A percentile compares a stretch with the other conserved stretches of the same genome.
Evolutionary conservation across 495 filamentous ascomycete species (phyloP).

Genomic region (Trichocladium uniseriatum): DNA sequence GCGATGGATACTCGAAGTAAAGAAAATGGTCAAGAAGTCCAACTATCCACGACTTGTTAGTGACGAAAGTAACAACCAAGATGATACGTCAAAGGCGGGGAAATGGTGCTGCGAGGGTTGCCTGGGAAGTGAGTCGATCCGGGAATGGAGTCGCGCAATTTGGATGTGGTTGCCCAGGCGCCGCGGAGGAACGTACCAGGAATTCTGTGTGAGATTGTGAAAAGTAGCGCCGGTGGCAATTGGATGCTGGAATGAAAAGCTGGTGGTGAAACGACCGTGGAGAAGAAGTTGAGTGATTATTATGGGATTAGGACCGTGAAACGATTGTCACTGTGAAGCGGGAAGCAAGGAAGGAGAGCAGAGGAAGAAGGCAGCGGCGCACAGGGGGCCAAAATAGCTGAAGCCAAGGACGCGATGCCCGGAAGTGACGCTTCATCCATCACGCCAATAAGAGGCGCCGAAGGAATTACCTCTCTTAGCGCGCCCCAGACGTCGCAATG

Average conservation of each 20-base stretch:
- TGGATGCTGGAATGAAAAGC: slow-evolving; percentile 8
- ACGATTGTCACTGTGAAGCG: not conserved
- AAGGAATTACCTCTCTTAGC: slow-evolving; percentile 1
- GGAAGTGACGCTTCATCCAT: not conserved
- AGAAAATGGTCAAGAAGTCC: not conserved
- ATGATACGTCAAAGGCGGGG: no score
- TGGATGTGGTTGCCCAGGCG: not conserved
- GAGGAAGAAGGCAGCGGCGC: slow-evolving; percentile 5
- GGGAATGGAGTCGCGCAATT: not conserved
- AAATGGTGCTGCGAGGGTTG: no score
- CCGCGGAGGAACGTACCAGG: slow-evolving; percentile 1
- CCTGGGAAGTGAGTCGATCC: not conserved
- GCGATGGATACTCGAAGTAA: slow-evolving; percentile 1
- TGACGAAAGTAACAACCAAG: no score
- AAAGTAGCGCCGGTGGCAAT: slow-evolving; percentile 6
- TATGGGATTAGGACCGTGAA: slow-evolving; percentile 1
- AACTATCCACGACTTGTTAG: not conserved
- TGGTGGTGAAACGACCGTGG: slow-evolving; percentile 13
- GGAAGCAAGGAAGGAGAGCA: slow-evolving; percentile 11
- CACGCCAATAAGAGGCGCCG: slow-evolving; percentile 8
- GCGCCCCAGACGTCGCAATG: slow-evolving; percentile 5
- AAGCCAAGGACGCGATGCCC: slow-evolving; percentile 7
- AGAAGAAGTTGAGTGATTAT: slow-evolving; percentile 13
- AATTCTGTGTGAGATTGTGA: not conserved
- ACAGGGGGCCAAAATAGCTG: slow-evolving; percentile 13